Conservation (phyloP, 208 protist genomes). For the Trypanosoma caninum region DNA sequence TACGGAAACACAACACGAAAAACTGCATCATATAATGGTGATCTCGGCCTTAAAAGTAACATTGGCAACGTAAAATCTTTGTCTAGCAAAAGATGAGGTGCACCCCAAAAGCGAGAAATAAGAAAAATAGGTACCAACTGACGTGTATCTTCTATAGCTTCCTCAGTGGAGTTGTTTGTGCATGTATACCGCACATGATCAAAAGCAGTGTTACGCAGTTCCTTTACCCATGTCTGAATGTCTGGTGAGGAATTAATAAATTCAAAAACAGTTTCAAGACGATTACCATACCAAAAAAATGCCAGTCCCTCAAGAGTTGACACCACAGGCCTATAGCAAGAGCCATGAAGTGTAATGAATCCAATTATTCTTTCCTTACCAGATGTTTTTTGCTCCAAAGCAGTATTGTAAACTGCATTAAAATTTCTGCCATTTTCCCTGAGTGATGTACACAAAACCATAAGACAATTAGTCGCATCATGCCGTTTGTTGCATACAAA, state of each 20-base stretch:
- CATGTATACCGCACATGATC: background rate
- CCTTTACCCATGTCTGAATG: background rate
- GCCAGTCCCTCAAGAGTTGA: conserved; percentile 6
- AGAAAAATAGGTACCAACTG: conserved; percentile 15
- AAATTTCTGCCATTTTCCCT: conserved; percentile 1
- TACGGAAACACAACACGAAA: conserved; percentile 16
- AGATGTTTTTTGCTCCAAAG: conserved; percentile 1
- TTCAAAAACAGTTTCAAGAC: background rate
- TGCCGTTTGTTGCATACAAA: background rate
- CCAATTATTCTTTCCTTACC: conserved; percentile 11
- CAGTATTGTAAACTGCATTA: background rate
- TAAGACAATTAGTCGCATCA: background rate
- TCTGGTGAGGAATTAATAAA: background rate
- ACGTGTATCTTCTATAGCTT: conserved; percentile 1
- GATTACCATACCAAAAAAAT: conserved; percentile 7
- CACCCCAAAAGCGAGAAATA: conserved; percentile 15
- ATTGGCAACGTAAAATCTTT: conserved; percentile 15
- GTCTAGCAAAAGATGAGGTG: conserved; percentile 11
- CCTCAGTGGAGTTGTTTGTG: background rate
- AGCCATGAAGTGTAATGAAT: conserved; percentile 2
- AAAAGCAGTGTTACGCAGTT: conserved; percentile 15
- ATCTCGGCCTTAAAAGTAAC: conserved; percentile 9
- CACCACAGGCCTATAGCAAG: conserved; percentile 15
- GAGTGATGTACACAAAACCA: background rate
- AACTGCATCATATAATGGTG: conserved; percentile 16